Evolutionary conservation across 169 alveolate genomes (phyloP).

Genomic region (Plasmodium ovale): DNA sequence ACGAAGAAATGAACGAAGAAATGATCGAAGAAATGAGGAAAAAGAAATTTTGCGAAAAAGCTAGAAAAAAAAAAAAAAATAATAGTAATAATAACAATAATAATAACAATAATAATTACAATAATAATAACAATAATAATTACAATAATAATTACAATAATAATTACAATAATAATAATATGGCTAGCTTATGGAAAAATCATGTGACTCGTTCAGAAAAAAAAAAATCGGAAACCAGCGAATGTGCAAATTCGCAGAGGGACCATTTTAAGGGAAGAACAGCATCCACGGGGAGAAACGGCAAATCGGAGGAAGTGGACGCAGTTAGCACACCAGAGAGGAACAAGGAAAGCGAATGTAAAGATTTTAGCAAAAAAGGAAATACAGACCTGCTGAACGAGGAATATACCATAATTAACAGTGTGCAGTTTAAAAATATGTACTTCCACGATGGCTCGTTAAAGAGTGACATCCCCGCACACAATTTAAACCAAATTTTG

Average conservation of each 20-base stretch:
- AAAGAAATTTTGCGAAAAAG: neutral
- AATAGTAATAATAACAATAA: neutral
- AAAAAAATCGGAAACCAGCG: neutral
- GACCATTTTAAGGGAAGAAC: neutral
- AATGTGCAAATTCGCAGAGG: neutral
- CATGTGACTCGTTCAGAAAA: neutral
- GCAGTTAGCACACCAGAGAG: too few relatives aligned
- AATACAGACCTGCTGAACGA: conserved; percentile 45
- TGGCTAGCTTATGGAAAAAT: too few relatives aligned
- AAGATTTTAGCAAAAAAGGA: conserved; percentile 28
- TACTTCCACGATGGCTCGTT: conserved; percentile 82
- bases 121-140: neutral
- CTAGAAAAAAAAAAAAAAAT: neutral
- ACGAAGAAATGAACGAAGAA: neutral
- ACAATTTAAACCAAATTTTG: conserved; percentile 69
- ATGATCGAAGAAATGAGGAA: neutral
- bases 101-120: neutral
- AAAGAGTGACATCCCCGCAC: conserved; percentile 80
- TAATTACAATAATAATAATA: neutral
- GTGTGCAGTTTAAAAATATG: conserved; percentile 74
- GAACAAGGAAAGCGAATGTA: conserved; percentile 12
- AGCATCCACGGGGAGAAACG: neutral
- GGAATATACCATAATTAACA: conserved; percentile 62
- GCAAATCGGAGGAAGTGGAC: neutral
- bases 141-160: neutral